These are phyloP conservation scores for Gossypium rotundifolium DNA, from an alignment of 345 rosid species.

Conservation along the genomic window DNA sequence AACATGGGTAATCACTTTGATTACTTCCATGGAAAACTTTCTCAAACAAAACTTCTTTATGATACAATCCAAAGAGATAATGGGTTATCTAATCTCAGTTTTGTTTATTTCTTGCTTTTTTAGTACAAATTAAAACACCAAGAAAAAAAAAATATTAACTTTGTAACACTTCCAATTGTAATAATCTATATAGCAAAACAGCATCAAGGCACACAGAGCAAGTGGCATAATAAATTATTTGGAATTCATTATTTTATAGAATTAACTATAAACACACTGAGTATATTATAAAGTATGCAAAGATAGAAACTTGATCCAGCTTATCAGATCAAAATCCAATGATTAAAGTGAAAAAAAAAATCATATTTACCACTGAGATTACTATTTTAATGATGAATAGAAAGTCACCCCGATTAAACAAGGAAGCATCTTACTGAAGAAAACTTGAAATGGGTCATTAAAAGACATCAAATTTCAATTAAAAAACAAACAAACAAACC, in stretches of 20 bases:
- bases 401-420: background rate
- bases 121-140: background rate
- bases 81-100: background rate
- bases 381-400: background rate
- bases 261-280: background rate
- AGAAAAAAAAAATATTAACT: background rate
- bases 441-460: background rate
- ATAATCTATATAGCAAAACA: background rate
- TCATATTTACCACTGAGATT: background rate
- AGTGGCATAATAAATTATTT: conserved; percentile 1
- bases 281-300: background rate
- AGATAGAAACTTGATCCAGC: background rate
- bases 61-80: background rate
- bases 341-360: background rate
- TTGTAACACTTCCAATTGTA: background rate
- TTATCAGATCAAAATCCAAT: background rate
- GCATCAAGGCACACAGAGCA: background rate
- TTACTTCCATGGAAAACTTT: background rate
- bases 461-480: background rate
- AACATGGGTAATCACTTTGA: background rate
- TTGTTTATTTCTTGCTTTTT: background rate
- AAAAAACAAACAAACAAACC: background rate
- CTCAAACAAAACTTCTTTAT: background rate
- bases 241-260: background rate
- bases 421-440: background rate